Conservation (phyloP, 176 grass and related monocot genomes). For the Phragmites australis region DNA sequence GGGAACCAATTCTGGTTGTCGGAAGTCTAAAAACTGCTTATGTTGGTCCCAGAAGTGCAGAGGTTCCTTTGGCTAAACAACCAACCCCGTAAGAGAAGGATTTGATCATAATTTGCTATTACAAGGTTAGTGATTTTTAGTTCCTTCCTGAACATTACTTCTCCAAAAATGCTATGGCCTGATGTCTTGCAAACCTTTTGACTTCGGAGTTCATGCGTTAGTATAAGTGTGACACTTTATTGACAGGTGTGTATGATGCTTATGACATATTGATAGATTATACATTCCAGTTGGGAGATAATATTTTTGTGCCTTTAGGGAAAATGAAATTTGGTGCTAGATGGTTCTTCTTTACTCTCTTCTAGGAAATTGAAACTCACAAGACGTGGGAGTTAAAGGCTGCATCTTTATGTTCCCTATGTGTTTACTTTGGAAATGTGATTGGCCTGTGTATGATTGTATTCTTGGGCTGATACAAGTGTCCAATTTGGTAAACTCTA, state of each 20-base stretch:
- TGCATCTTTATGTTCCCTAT: background rate
- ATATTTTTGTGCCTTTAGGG: background rate
- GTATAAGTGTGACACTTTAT: background rate
- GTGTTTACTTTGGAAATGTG: background rate
- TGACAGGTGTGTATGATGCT: background rate
- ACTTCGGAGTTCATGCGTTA: background rate
- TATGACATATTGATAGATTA: background rate
- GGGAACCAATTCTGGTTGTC: constrained; percentile 25
- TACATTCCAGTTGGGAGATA: background rate
- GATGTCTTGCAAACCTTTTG: background rate
- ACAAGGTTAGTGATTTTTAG: constrained; percentile 38
- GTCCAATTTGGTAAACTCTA: background rate
- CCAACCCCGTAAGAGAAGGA: background rate
- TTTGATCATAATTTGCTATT: background rate
- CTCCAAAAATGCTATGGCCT: background rate
- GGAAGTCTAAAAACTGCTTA: constrained; percentile 56
- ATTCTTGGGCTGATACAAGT: background rate
- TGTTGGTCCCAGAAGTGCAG: constrained; percentile 67
- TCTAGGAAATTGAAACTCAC: background rate
- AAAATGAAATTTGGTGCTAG: background rate
- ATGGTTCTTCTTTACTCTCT: background rate
- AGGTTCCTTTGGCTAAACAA: constrained; percentile 61
- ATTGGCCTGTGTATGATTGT: background rate
- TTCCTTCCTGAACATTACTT: constrained; percentile 4
- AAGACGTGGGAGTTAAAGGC: background rate